Base-by-base conservation (phyloP, 176 grass and related monocot species). In the Musa beccarii region DNA sequence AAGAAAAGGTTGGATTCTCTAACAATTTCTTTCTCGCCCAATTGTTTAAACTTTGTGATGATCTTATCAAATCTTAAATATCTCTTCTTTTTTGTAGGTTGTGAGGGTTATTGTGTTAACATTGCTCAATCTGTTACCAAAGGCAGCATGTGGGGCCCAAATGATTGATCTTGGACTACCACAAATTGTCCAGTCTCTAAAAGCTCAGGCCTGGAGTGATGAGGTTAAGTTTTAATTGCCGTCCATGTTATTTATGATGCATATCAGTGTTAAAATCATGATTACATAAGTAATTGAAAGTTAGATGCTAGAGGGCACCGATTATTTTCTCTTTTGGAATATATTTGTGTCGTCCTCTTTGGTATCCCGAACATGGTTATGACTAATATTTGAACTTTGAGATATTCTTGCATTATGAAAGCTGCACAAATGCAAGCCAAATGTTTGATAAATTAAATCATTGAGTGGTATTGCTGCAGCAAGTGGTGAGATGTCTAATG, bases 171-270 rank as follows among this genome's bases (percentile, higher is more conserved):
- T 99, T 72, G 88, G 95, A 63, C 86, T 99, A 83, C 90, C 88
- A 0, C 91, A 94, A 71, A 87, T 92, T 80, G 86, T 94, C 49
- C 95, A 99, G 63, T 94, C 82, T 79, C 83, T 99, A 76, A 99
- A 99, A 89, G 88, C 86, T 81, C 95, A 99, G 76, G 91, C 91
- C 82, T 99, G 95, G 95, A 89, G 81, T 77, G 95, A 99, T 86
- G 95, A 99, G 95, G 95, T 94, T 79, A 83, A 66, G 52, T 51
- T 64, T 79, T 29, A 19, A 73, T 51, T 55, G 19, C 34, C 43
- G 78, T 78, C 78, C 51, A 73, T 75, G 23, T 9, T 63, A 43
- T 43, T 43, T 43, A 43, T 43, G 34, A 43, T 43, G 34, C 34
- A 43, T 43, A 0, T 43, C 34, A 11, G 50, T 79, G 51, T 43